Evolutionary conservation across 2,329 filamentous ascomycete genomes (phyloP).

Genomic region (Sclerotinia spermophila): DNA sequence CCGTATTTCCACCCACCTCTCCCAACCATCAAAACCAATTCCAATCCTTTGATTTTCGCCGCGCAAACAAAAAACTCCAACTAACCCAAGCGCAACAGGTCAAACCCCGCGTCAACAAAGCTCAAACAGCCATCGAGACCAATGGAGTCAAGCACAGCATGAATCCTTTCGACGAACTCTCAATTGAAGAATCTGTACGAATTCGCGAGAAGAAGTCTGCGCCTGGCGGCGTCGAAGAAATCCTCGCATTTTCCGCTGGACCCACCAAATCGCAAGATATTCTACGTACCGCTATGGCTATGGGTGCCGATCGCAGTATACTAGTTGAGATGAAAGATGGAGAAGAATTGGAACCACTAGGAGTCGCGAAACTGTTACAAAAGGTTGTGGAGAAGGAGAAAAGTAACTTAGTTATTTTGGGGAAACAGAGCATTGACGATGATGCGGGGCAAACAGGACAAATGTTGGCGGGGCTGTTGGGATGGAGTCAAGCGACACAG

Average conservation of each 20-base stretch:
- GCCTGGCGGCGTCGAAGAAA: conserved; percentile 77
- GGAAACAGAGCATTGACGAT: conserved; percentile 98
- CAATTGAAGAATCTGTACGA: conserved; percentile 91
- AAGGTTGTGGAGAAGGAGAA: conserved; percentile 78
- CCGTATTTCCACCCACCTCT: not conserved
- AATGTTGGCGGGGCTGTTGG: conserved; percentile 90
- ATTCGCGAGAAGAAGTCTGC: conserved; percentile 82
- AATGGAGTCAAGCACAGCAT: conserved; percentile 94
- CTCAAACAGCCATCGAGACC: conserved; percentile 84
- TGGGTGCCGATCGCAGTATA: conserved; percentile 91
- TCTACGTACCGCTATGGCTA: conserved; percentile 94
- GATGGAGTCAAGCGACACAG: conserved; percentile 94
- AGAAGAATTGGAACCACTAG: conserved; percentile 78
- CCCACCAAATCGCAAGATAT: conserved; percentile 84
- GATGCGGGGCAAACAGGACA: conserved; percentile 94
- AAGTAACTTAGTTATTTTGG: conserved; percentile 86
- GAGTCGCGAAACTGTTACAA: conserved; percentile 85
- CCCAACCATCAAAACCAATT: not conserved
- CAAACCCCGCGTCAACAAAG: conserved; percentile 67
- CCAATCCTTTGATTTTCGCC: not conserved
- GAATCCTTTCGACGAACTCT: conserved; percentile 99
- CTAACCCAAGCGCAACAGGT: conserved; percentile 44
- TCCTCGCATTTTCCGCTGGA: conserved; percentile 84
- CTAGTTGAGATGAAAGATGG: conserved; percentile 78
- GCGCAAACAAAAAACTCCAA: not conserved